Evolutionary conservation across 2,329 filamentous ascomycete genomes (phyloP), one percentile per base, ranked within the genome.

Genomic region (Cephalotrichum gorgonifer): DNA sequence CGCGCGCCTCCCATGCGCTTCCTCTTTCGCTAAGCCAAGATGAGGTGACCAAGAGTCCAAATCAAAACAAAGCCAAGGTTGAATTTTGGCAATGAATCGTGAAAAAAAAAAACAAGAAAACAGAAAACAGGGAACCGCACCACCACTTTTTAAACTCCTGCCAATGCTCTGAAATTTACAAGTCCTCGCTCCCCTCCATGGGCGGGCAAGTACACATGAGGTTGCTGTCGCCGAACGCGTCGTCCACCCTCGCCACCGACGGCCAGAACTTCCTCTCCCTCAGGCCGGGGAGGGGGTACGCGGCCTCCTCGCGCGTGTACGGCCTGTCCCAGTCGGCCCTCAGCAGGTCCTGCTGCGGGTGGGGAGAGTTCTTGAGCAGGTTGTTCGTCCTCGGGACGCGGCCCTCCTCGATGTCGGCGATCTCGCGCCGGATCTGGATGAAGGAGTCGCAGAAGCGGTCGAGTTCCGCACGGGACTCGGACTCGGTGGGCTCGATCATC

Each of bases 261-360:
- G 91, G 90, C 91, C 91, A 97, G 70, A 96, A 96, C 74, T 96
- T 97, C 84, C 94, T 95, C 78, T 95, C 87, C 64, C 79, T 78
- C 53, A 97, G 69, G 68, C 79, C 95, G 0, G 81, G 74, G 53
- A 95, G 64, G 20, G 91, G 91, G 63, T 95, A 97, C 0, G 88
- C 91, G 1, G 91, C 91, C 67, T 83, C 76, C 69, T 93, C 85
- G 25, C 88, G 73, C 1, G 75, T 79, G 64, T 96, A 97, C 1
- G 80, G 74, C n/a, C 91, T 75, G 53, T 87, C 75, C 91, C 91
- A 97, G 35, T 71, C 80, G 4, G 78, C 78, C 1, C 74, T 61
- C 44, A 96, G 73, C 30, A 96, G 68, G 63, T 96, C 91, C 44
- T 81, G 78, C 68, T 89, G 82, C 1, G 85, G 86, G 68, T 97